Conservation (phyloP, 31 red algal genomes). For the Asparagopsis taxiformis region DNA sequence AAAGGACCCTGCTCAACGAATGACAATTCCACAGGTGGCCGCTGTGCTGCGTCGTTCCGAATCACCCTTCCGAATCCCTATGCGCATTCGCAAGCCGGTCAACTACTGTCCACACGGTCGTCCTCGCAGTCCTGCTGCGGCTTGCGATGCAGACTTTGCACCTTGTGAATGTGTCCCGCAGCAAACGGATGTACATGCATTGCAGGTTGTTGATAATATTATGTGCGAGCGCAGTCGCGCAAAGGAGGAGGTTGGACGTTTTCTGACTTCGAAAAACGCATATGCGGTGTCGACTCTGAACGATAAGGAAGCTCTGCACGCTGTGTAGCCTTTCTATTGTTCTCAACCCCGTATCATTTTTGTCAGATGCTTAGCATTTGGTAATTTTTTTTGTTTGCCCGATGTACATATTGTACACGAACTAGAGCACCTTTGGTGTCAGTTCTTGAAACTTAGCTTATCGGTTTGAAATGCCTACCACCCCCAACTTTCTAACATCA, state of each 20-base stretch:
- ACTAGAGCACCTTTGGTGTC: too few species aligned
- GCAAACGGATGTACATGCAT: slow-evolving; percentile 33
- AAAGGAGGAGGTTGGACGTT: background rate
- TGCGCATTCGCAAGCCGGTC: background rate
- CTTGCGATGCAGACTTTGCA: slow-evolving; percentile 30
- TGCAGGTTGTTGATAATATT: slow-evolving; percentile 43
- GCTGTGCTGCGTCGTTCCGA: slow-evolving; percentile 9
- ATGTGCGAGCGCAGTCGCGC: slow-evolving; percentile 6
- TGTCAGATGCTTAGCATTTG: too few species aligned
- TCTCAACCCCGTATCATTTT: too few species aligned
- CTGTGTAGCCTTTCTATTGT: too few species aligned
- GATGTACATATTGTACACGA: too few species aligned
- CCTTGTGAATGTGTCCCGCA: background rate
- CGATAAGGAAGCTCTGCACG: too few species aligned
- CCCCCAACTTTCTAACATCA: too few species aligned
- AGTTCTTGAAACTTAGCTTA: too few species aligned
- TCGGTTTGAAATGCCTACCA: too few species aligned
- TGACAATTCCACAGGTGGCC: slow-evolving; percentile 46
- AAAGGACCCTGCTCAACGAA: slow-evolving; percentile 36
- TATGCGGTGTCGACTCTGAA: too few species aligned
- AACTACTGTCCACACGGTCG: background rate
- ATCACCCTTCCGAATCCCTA: background rate
- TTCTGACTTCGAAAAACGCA: slow-evolving; percentile 12
- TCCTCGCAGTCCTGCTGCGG: background rate
- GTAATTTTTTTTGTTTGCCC: too few species aligned